Conservation (phyloP, 2,329 filamentous ascomycete species). For the Dendryphion nanum region DNA sequence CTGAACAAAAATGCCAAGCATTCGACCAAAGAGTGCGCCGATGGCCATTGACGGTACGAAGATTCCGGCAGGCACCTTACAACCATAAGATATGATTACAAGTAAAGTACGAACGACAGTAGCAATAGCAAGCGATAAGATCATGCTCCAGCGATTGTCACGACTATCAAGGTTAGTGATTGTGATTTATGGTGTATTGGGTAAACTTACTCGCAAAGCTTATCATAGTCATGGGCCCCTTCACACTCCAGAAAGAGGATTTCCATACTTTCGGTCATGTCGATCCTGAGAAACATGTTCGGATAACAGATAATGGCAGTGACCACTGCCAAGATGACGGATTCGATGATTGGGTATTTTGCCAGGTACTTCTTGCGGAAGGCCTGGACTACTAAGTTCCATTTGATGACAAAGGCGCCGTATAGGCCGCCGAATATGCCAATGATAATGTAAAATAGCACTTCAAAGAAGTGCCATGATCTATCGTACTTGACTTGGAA, state of each 20-base stretch:
- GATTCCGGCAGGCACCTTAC: slow-evolving; percentile 95
- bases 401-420: slow-evolving; percentile 95
- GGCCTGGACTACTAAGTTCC: slow-evolving; percentile 86
- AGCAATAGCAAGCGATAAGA: slow-evolving; percentile 73
- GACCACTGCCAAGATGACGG: slow-evolving; percentile 74
- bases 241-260: slow-evolving; percentile 94
- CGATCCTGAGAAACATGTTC: slow-evolving; percentile 90
- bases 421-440: slow-evolving; percentile 94
- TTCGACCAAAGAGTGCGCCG: slow-evolving; percentile 88
- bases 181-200: not conserved
- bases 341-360: slow-evolving; percentile 81
- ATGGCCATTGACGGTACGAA: slow-evolving; percentile 99
- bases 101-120: slow-evolving; percentile 78
- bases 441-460: slow-evolving; percentile 86
- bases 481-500: slow-evolving; percentile 96
- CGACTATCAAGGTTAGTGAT: slow-evolving; percentile 34
- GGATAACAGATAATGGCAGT: slow-evolving; percentile 96
- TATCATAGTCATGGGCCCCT: slow-evolving; percentile 81
- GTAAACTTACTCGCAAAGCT: slow-evolving; percentile 74
- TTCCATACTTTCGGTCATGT: slow-evolving; percentile 99
- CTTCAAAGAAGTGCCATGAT: slow-evolving; percentile 96
- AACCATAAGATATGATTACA: slow-evolving; percentile 94
- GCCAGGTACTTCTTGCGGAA: slow-evolving; percentile 92
- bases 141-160: slow-evolving; percentile 72
- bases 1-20: slow-evolving; percentile 92